Percentiles rank a stretch among this genome's conserved stretches.
Conservation (phyloP, 352 stramenopile species). For the Saprolegnia parasitica region DNA sequence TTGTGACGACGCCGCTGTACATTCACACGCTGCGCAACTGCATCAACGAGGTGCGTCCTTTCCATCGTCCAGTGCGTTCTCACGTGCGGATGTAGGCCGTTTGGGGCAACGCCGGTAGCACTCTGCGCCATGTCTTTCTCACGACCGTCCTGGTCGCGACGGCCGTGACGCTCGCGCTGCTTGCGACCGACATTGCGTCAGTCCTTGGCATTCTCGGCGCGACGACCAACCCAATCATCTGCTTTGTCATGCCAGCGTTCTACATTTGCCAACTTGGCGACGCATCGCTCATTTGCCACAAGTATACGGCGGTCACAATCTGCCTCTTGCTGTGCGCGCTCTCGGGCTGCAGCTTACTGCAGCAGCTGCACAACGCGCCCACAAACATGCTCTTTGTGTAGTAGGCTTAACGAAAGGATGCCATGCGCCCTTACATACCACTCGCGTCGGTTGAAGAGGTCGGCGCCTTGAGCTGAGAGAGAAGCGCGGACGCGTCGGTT, state of each 20-base stretch:
- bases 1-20: constrained; percentile 80
- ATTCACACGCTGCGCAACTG: constrained; percentile 82
- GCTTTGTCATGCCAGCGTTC: constrained; percentile 80
- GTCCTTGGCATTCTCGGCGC: constrained; percentile 77
- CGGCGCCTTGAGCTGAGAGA: constrained; percentile 11
- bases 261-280: constrained; percentile 54
- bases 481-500: constrained; percentile 15
- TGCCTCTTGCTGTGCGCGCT: not conserved
- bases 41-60: constrained; percentile 46
- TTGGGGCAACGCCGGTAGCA: constrained; percentile 36
- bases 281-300: constrained; percentile 1
- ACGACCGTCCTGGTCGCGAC: constrained; percentile 50
- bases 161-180: constrained; percentile 58
- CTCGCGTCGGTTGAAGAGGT: not conserved
- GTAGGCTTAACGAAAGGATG: too few species aligned
- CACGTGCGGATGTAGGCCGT: constrained; percentile 25
- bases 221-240: constrained; percentile 85
- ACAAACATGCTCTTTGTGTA: too few species aligned
- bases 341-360: constrained; percentile 3
- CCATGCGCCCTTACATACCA: too few species aligned
- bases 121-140: constrained; percentile 46
- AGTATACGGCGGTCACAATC: constrained; percentile 2
- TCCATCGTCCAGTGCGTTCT: not conserved
- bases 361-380: not conserved
- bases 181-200: constrained; percentile 70